A percentile compares a stretch with the other conserved stretches of the same genome.
Evolutionary conservation across 768 basidiomycete species (phyloP).

Genomic region (Wakefieldia striispora): DNA sequence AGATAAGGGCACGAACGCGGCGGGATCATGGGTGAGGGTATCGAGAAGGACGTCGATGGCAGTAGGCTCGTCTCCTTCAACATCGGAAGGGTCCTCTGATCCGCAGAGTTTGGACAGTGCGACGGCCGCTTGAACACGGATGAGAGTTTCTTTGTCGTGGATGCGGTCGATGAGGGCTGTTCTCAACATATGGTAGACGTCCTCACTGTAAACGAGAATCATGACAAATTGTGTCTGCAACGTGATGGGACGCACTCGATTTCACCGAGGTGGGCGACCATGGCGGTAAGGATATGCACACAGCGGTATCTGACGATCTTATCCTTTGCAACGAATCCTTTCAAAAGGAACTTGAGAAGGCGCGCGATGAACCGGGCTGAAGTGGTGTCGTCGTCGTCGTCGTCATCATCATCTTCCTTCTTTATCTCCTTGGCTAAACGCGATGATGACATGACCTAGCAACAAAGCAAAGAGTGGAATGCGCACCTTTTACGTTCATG

Average conservation of each 20-base stretch:
- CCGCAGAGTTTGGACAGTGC: conserved; percentile 76
- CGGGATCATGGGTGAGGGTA: conserved; percentile 66
- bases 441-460: neutral
- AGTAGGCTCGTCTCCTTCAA: conserved; percentile 43
- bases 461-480: neutral
- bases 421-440: conserved; percentile 37
- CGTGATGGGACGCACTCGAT: conserved; percentile 62
- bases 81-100: conserved; percentile 61
- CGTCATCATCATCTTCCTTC: conserved; percentile 37
- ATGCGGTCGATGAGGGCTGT: conserved; percentile 65
- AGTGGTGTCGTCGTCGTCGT: conserved; percentile 64
- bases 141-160: conserved; percentile 71
- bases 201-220: conserved; percentile 52
- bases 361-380: conserved; percentile 66
- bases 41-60: conserved; percentile 65
- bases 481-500: conserved; percentile 72
- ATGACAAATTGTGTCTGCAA: neutral
- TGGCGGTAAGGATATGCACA: conserved; percentile 71
- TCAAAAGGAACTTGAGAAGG: conserved; percentile 68
- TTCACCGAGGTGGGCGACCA: conserved; percentile 78
- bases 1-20: conserved; percentile 53
- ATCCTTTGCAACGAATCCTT: conserved; percentile 83
- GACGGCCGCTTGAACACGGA: conserved; percentile 78
- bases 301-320: conserved; percentile 83
- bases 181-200: conserved; percentile 64